phyloP scores from a whole-genome alignment of 306 rosid species.

The Malus orientalis region DNA sequence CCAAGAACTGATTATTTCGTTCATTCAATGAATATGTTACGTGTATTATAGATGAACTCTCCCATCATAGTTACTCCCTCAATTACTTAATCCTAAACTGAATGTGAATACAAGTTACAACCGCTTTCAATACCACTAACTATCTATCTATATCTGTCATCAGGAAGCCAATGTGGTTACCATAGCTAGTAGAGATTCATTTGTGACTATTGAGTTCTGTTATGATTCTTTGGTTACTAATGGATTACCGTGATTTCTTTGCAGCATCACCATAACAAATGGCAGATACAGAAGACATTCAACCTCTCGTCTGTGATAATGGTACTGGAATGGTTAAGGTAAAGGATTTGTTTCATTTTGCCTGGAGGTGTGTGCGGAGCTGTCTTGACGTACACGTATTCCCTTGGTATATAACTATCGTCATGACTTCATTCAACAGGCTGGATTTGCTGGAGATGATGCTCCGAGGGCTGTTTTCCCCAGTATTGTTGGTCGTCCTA shows the following conservation, averaged over 20 bases:
- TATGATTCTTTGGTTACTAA: background rate
- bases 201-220: background rate
- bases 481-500: conserved; percentile 38
- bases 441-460: conserved; percentile 44
- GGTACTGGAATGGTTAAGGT: conserved; percentile 46
- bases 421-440: conserved; percentile 6
- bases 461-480: conserved; percentile 40
- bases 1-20: background rate
- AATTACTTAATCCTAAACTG: background rate
- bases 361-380: background rate
- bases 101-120: too few relatives aligned
- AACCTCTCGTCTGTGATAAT: conserved; percentile 40
- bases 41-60: background rate
- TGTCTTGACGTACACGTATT: background rate
- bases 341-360: background rate
- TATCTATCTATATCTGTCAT: background rate
- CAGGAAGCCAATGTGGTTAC: background rate
- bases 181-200: background rate
- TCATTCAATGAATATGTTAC: background rate
- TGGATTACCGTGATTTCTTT: background rate
- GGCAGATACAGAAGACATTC: conserved; percentile 36
- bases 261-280: conserved; percentile 9
- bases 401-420: background rate
- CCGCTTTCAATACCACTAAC: background rate
- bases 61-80: background rate